A percentile compares a stretch with the other conserved stretches of the same genome.
These are phyloP conservation scores for Domatiomyces globalis DNA, from an alignment of 2,329 filamentous ascomycete genomes.

Conservation along the genomic window DNA sequence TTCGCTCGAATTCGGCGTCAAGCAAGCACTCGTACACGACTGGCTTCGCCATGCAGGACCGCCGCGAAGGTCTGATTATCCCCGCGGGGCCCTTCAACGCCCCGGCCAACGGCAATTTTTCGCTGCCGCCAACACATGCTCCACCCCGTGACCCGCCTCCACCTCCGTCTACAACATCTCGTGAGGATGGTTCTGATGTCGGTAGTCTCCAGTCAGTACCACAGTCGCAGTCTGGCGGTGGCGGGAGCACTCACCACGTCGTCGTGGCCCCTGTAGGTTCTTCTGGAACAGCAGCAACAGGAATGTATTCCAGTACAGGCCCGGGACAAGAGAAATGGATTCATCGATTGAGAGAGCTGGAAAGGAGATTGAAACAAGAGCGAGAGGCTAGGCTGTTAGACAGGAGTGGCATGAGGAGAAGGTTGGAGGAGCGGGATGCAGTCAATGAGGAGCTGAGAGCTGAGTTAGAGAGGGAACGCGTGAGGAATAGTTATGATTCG, in stretches of 20 bases:
- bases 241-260: neutral
- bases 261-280: neutral
- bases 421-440: slow-evolving; percentile 59
- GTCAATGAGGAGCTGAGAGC: slow-evolving; percentile 58
- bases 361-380: slow-evolving; percentile 78
- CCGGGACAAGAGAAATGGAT: slow-evolving; percentile 64
- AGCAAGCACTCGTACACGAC: slow-evolving; percentile 10
- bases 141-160: slow-evolving; percentile 13
- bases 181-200: slow-evolving; percentile 9
- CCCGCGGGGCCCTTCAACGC: slow-evolving; percentile 14
- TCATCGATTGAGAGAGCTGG: slow-evolving; percentile 70
- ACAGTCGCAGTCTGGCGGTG: neutral
- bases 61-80: slow-evolving; percentile 10
- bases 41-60: slow-evolving; percentile 7
- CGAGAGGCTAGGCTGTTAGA: slow-evolving; percentile 75
- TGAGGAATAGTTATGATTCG: slow-evolving; percentile 21
- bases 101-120: slow-evolving; percentile 16
- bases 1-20: slow-evolving; percentile 14
- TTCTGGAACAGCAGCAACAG: slow-evolving; percentile 1
- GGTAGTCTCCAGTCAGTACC: slow-evolving; percentile 4
- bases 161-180: slow-evolving; percentile 8
- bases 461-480: slow-evolving; percentile 46
- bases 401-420: slow-evolving; percentile 64
- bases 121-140: slow-evolving; percentile 5
- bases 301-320: neutral